A percentile compares a stretch with the other conserved stretches of the same genome.
phyloP scores from a whole-genome alignment of 495 filamentous ascomycete genomes.

The Tuber brumale region DNA sequence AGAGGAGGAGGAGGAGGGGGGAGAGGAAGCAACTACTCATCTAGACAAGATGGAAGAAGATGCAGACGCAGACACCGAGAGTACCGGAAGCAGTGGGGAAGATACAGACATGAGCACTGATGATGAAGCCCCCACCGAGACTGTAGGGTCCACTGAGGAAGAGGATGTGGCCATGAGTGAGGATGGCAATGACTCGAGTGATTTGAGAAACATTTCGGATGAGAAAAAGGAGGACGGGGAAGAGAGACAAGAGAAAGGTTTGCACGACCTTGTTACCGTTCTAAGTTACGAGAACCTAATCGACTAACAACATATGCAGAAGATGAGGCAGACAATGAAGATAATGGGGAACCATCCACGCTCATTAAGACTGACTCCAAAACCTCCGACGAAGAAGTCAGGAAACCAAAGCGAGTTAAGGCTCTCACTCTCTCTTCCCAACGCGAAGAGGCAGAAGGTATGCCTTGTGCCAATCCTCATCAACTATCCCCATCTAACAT shows the following conservation, averaged over 20 bases:
- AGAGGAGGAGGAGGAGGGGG: constrained; percentile 9
- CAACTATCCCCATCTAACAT: constrained; percentile 1
- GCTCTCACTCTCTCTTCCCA: background rate
- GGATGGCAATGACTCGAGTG: constrained; percentile 20
- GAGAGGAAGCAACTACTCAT: constrained; percentile 6
- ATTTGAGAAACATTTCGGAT: constrained; percentile 4
- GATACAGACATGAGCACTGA: constrained; percentile 35
- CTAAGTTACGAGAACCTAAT: background rate
- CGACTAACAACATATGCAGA: background rate
- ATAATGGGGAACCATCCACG: background rate
- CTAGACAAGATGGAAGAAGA: constrained; percentile 37
- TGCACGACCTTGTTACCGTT: background rate
- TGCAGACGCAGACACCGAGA: constrained; percentile 22
- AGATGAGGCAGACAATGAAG: background rate
- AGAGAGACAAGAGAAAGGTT: constrained; percentile 10
- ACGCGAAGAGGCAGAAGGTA: background rate
- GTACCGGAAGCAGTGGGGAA: constrained; percentile 15
- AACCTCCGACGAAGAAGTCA: background rate
- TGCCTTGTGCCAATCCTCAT: background rate
- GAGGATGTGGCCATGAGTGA: constrained; percentile 35
- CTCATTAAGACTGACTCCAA: background rate
- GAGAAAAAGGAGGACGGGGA: constrained; percentile 18
- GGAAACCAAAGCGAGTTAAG: background rate
- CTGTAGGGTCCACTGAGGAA: constrained; percentile 15
- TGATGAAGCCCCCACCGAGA: constrained; percentile 18